Evolutionary conservation across 768 basidiomycete genomes (phyloP), one percentile per base, ranked within the genome.

Genomic region (Trametes meyenii): DNA sequence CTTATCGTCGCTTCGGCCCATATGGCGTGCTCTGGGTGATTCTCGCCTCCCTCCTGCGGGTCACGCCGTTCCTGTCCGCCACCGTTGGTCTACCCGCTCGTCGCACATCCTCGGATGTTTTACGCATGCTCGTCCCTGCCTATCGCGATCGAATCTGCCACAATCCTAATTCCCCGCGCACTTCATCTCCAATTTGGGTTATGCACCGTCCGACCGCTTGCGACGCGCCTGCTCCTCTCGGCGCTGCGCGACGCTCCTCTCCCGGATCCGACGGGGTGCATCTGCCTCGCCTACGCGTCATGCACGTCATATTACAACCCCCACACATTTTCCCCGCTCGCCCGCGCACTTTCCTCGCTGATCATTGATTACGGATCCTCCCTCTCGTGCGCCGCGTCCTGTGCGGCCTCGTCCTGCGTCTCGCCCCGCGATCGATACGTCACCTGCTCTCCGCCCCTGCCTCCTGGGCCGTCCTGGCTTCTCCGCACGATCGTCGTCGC

Each of bases 91-190:
- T 29, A 17, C 52, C 65, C 65, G 54, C 54, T 19, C 21, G 21
- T 53, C 62, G 62, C 58, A 51, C 58, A 64, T 59, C 58, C 21
- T 38, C 62, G 58, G 58, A 60, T 43, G 63, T 49, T 60, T 50
- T 63, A 23, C 46, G 46, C 50, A 58, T 59, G 65, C 61, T 62
- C 65, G 54, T 62, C 61, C 58, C 50, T 62, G 54, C 65, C 61
- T 66, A 66, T 66, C 65, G 57, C 60, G 61, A 50, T 61, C 43
- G 35, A 54, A 63, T 63, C 61, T 58, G 56, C 56, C 56, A 58
- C 56, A 58, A 43, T 48, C n/a, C 48, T 23, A 13, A n/a, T 17
- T 39, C 17, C 23, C 17, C 52, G 19, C 26, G 52, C 53, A 52
- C 54, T 50, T 19, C 51, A 43, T 24, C 35, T 21, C 11, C 63